Evolutionary conservation across 2,329 filamentous ascomycete genomes (phyloP).

Genomic region (Diaporthe helianthi): DNA sequence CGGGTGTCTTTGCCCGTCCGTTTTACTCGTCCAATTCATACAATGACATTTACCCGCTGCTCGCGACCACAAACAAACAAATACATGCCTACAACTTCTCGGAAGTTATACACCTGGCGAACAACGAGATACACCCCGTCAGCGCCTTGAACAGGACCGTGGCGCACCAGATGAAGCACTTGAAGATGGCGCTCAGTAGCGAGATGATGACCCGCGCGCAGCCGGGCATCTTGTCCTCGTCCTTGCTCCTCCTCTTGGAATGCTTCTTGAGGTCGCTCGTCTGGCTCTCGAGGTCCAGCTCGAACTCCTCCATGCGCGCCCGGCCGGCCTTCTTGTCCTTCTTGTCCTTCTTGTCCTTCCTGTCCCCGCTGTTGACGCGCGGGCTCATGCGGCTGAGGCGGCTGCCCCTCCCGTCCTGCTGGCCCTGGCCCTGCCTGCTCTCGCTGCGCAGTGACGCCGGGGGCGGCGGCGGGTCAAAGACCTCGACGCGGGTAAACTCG

Average conservation of each 20-base stretch:
- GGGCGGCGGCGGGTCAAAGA: constrained; percentile 65
- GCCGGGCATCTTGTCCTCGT: constrained; percentile 58
- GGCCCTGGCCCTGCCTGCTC: constrained; percentile 34
- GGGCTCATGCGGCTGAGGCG: constrained; percentile 42
- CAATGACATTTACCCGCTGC: constrained; percentile 10
- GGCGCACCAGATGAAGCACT: constrained; percentile 64
- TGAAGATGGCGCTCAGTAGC: constrained; percentile 60
- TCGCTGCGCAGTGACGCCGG: constrained; percentile 52
- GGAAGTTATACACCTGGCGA: constrained; percentile 58
- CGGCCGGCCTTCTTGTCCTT: constrained; percentile 36
- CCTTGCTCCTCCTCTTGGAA: constrained; percentile 48
- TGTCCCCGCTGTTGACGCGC: constrained; percentile 35
- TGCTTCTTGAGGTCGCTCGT: constrained; percentile 54
- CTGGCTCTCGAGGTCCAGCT: constrained; percentile 70
- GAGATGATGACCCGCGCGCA: constrained; percentile 57
- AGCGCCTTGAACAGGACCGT: constrained; percentile 63
- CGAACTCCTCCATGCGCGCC: constrained; percentile 62
- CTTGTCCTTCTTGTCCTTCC: constrained; percentile 35
- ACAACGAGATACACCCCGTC: constrained; percentile 55
- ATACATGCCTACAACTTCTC: constrained; percentile 46
- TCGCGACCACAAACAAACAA: neutral
- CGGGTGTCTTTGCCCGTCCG: constrained; percentile 13
- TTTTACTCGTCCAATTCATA: constrained; percentile 31
- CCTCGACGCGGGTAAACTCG: constrained; percentile 56
- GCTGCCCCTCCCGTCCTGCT: constrained; percentile 41